These are phyloP conservation scores for Neolentinus lepideus DNA, from an alignment of 1,284 basidiomycete species.

Conservation along the genomic window DNA sequence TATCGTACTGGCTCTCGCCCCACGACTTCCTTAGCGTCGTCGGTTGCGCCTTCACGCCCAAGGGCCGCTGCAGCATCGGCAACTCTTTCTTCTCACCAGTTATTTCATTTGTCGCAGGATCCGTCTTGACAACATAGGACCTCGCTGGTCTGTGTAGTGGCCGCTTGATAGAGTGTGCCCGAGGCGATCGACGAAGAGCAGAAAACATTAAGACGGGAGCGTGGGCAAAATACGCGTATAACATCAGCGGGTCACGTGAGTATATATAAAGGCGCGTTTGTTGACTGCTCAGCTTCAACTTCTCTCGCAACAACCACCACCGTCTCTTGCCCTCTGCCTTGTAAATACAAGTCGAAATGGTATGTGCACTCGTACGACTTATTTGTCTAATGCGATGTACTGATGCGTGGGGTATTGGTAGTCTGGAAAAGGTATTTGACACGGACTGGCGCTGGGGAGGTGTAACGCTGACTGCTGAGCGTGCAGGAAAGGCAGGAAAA, in stretches of 20 bases:
- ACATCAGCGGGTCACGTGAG: not conserved
- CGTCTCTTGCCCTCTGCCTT: not conserved
- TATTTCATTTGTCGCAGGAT: not conserved
- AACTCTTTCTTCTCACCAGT: constrained; percentile 18
- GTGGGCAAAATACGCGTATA: not conserved
- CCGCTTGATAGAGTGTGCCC: too few relatives aligned
- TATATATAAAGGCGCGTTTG: not conserved
- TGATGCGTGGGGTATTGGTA: not conserved
- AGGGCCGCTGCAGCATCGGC: constrained; percentile 58
- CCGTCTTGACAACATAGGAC: not conserved
- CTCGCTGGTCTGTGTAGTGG: not conserved
- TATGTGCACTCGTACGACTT: not conserved
- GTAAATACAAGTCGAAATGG: constrained; percentile 1
- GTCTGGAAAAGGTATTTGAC: constrained; percentile 1
- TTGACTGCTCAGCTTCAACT: not conserved
- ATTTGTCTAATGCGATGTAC: not conserved
- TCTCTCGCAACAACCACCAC: not conserved
- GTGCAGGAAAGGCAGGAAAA: constrained; percentile 5
- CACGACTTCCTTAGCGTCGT: constrained; percentile 50
- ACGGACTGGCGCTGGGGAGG: not conserved
- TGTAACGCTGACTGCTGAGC: not conserved
- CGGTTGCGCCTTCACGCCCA: constrained; percentile 65
- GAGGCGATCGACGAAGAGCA: not conserved
- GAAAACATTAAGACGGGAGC: constrained; percentile 1
- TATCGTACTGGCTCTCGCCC: constrained; percentile 60